Conservation (phyloP, 371 early-diverging fungal genomes). For the Dinochytrium kinnereticum region DNA sequence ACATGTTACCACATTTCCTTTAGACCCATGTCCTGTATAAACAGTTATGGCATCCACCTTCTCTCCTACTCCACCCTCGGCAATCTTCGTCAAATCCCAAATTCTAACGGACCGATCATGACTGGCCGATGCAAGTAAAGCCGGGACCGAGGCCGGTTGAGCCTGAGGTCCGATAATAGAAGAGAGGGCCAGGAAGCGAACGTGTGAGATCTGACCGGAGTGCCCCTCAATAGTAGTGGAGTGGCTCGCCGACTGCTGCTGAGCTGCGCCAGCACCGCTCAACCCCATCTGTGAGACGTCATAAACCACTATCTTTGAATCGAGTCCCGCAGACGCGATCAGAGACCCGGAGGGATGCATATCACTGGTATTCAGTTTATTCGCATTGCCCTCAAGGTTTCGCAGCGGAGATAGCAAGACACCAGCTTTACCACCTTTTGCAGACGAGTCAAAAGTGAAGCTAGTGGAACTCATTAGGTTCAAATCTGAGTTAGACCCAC, state of each 20-base stretch:
- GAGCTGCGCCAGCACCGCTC: constrained; percentile 5
- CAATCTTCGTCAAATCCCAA: constrained; percentile 10
- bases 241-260: no score
- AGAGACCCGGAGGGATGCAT: constrained; percentile 5
- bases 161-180: not conserved
- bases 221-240: constrained; percentile 7
- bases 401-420: not conserved
- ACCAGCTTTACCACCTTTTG: not conserved
- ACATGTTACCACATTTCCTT: not conserved
- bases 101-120: constrained; percentile 1
- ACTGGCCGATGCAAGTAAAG: not conserved
- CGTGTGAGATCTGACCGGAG: constrained; percentile 3
- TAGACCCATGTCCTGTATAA: not conserved
- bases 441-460: not conserved
- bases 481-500: not conserved
- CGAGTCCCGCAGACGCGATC: constrained; percentile 9
- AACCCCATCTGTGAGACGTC: not conserved
- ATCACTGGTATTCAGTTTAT: constrained; percentile 13
- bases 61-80: not conserved
- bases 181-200: constrained; percentile 12
- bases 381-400: constrained; percentile 1
- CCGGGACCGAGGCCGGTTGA: not conserved
- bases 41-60: not conserved
- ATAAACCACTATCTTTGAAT: constrained; percentile 2
- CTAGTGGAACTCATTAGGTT: not conserved